Evolutionary conservation across 176 grass and related monocot genomes (phyloP), one percentile per base, ranked within the genome.

Genomic region (Bolboschoenus planiculmis): DNA sequence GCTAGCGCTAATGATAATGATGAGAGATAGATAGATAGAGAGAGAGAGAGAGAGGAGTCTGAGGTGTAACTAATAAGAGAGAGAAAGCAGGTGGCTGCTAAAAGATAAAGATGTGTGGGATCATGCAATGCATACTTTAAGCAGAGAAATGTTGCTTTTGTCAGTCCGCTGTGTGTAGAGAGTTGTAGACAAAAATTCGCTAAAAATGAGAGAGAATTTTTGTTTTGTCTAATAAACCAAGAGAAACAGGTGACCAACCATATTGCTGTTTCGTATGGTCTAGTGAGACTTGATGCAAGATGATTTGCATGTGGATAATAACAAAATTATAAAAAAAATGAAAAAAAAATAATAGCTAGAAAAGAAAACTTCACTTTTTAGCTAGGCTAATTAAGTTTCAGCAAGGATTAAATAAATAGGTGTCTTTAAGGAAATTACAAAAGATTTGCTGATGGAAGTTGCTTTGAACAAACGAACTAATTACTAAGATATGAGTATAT

Each of bases 1-100:
- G n/a, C n/a, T n/a, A n/a, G n/a, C 68, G 68, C 68, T 78, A 60
- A 85, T 34, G 72, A 48, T 56, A 84, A 72, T 54, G 63, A 73
- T 68, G 65, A 75, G 47, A 54, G 81, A 61, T 30, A 71, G 58
- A 21, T 29, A n/a, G n/a, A n/a, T n/a, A n/a, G n/a, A n/a, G n/a
- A n/a, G n/a, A n/a, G n/a, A n/a, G n/a, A n/a, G n/a, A n/a, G n/a
- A n/a, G 81, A 35, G 82, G 60, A 21, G 44, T 40, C 47, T 44
- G 46, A 36, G 10, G 61, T 37, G 46, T 46, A 63, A 85, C 39
- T 77, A 78, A 85, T 85, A 82, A 82, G 57, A 82, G 57, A 64
- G 57, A 64, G 79, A 82, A 48, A 80, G 78, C 54, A 11, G 31
- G 53, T 59, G 51, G 44, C 8, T 27, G 1, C 9, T 48, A 48